Evolutionary conservation across 495 filamentous ascomycete genomes (phyloP), one percentile per base, ranked within the genome.

Genomic region (Xylaria curta): DNA sequence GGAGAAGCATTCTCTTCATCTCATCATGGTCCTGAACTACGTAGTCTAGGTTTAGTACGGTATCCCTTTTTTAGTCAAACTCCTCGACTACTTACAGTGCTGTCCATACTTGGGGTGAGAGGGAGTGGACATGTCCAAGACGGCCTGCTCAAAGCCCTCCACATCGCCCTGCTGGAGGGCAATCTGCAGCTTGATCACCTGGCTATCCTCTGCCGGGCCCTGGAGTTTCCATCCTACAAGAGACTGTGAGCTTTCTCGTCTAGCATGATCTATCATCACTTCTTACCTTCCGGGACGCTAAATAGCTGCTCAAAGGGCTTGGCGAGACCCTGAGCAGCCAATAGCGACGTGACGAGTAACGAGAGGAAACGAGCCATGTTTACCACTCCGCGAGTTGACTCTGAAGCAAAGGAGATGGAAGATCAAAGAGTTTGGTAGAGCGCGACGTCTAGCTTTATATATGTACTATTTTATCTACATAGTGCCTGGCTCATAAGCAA

Each of bases 41-140:
- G 44, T 24, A 19, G 17, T 56, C 38, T 15, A 3, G 40, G 15
- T 10, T 70, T 3, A 70, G 68, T 56, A 42, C 19, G 7, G 6
- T 8, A 6, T 19, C 24, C 36, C 7, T 36, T 36, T 24, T 40
- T 67, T 8, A 42, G 40, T n/a, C 40, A 4, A 40, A 56, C 0
- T 56, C 24, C 19, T 42, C 1, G 15, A 59, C 12, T 64, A 66
- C 69, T 66, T 60, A 71, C 69, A 85, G 69, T 91, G 86, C 64
- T 87, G 78, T 8, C 91, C 90, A 78, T 92, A 92, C 5, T 72
- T 83, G 3, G 83, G 78, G 71, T 90, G 84, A 4, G 78, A 80
- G 9, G 90, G 91, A 7, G 88, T 89, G 17, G 88, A 88, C 49
- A 92, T 82, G 10, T 89, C 85, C 33, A 88, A 77, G 33, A 91